Conservation (phyloP, 305 asterid species). For the Fraxinus floribunda region DNA sequence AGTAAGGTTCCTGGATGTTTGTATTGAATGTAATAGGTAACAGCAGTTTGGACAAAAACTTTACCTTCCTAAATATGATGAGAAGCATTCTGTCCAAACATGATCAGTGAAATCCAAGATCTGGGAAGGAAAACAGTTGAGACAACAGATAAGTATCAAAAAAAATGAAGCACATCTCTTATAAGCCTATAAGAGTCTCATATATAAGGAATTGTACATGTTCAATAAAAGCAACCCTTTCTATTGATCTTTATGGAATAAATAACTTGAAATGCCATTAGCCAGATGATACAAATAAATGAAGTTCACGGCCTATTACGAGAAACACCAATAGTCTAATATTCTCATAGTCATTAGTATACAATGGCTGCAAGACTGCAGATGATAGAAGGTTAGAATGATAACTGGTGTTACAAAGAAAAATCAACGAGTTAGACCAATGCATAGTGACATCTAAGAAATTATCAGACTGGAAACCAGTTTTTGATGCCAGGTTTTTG, state of each 20-base stretch:
- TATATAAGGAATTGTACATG: background rate
- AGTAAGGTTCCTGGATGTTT: constrained; percentile 22
- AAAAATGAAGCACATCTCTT: constrained; percentile 10
- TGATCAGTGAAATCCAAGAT: constrained; percentile 90
- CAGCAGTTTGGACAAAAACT: constrained; percentile 20
- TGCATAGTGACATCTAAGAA: background rate
- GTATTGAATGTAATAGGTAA: constrained; percentile 14
- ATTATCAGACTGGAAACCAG: background rate
- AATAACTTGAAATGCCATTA: background rate
- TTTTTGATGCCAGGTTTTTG: background rate
- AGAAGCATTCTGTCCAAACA: constrained; percentile 98
- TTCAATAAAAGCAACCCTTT: background rate
- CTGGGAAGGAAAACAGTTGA: constrained; percentile 36
- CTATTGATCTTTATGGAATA: background rate
- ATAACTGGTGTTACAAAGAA: background rate
- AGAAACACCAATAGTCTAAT: background rate
- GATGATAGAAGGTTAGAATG: background rate
- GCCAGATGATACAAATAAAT: background rate
- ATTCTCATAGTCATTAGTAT: background rate
- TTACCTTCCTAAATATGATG: constrained; percentile 76
- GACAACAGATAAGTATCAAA: constrained; percentile 20
- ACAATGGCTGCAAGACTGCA: background rate
- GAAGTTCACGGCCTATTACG: background rate
- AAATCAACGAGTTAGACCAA: background rate
- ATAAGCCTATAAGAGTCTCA: background rate